Percentiles rank a stretch among this genome's conserved stretches.
These are phyloP conservation scores for Podochytrium sp. DNA, from an alignment of 192 early-diverging fungal genomes.

Conservation along the genomic window DNA sequence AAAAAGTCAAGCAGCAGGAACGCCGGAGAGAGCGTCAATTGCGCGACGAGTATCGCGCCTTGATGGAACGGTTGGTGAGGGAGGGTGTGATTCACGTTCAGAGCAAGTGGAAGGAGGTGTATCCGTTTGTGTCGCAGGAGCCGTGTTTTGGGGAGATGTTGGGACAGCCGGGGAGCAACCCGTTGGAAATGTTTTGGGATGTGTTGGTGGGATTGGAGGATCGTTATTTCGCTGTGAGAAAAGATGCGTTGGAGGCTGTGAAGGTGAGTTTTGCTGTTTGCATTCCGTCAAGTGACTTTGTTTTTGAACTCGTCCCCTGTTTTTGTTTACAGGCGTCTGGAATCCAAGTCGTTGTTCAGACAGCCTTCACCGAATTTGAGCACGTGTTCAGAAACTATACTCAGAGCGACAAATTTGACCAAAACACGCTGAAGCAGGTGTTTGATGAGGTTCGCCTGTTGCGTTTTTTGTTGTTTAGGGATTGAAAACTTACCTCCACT, in stretches of 20 bases:
- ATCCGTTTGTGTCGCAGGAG: constrained; percentile 73
- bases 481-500: not conserved
- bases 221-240: constrained; percentile 67
- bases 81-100: constrained; percentile 67
- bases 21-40: constrained; percentile 71
- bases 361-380: constrained; percentile 1
- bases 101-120: constrained; percentile 87
- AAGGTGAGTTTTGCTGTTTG: constrained; percentile 42
- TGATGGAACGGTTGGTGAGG: constrained; percentile 66
- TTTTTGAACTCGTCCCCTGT: no score
- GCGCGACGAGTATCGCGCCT: constrained; percentile 60
- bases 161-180: constrained; percentile 80
- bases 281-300: not conserved
- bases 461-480: not conserved
- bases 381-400: not conserved
- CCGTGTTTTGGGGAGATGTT: constrained; percentile 71
- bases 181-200: constrained; percentile 96
- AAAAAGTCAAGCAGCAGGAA: constrained; percentile 37
- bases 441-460: constrained; percentile 39
- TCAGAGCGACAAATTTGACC: constrained; percentile 16
- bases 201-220: constrained; percentile 81
- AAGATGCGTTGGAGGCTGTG: constrained; percentile 66
- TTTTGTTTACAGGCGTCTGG: constrained; percentile 6
- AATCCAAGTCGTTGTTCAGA: not conserved
- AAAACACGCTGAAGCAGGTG: constrained; percentile 29